phyloP scores from a whole-genome alignment of 2,329 filamentous ascomycete genomes.

The Diplodia corticola region DNA sequence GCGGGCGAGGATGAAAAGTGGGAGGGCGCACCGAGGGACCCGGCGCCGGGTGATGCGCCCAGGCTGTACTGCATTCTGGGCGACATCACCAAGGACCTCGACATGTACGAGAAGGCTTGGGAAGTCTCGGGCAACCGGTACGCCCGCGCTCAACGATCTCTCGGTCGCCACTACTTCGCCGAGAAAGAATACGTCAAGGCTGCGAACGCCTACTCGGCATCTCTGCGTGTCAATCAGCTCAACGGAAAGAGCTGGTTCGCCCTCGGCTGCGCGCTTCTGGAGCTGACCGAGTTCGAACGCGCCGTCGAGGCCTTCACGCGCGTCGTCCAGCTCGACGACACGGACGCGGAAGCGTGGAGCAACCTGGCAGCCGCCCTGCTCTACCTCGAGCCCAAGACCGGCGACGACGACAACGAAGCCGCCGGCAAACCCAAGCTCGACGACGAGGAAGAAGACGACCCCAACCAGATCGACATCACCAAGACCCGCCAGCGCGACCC shows the following conservation, averaged over 20 bases:
- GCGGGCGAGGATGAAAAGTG: constrained; percentile 51
- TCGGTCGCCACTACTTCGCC: constrained; percentile 76
- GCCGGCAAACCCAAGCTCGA: constrained; percentile 31
- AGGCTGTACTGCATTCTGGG: constrained; percentile 91
- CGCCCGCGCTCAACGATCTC: constrained; percentile 80
- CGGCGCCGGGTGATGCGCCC: constrained; percentile 77
- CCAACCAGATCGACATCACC: constrained; percentile 24
- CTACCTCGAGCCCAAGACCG: constrained; percentile 61
- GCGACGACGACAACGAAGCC: constrained; percentile 21
- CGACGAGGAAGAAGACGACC: constrained; percentile 39
- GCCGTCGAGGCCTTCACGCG: constrained; percentile 82
- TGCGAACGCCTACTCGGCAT: constrained; percentile 73
- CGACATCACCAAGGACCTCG: constrained; percentile 74
- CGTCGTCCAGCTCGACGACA: constrained; percentile 80
- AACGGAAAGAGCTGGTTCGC: constrained; percentile 87
- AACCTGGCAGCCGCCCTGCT: constrained; percentile 86
- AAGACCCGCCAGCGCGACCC: constrained; percentile 47
- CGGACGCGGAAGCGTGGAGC: constrained; percentile 90
- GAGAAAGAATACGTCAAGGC: constrained; percentile 68
- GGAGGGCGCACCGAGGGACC: constrained; percentile 69
- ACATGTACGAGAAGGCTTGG: constrained; percentile 85
- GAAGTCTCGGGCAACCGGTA: constrained; percentile 77
- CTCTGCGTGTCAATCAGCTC: constrained; percentile 75
- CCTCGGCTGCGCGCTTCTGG: constrained; percentile 82
- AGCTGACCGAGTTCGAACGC: constrained; percentile 72